Evolutionary conservation across 768 basidiomycete species (phyloP), one percentile per base, ranked within the genome.

Genomic region (Leccinum pellstonianum): DNA sequence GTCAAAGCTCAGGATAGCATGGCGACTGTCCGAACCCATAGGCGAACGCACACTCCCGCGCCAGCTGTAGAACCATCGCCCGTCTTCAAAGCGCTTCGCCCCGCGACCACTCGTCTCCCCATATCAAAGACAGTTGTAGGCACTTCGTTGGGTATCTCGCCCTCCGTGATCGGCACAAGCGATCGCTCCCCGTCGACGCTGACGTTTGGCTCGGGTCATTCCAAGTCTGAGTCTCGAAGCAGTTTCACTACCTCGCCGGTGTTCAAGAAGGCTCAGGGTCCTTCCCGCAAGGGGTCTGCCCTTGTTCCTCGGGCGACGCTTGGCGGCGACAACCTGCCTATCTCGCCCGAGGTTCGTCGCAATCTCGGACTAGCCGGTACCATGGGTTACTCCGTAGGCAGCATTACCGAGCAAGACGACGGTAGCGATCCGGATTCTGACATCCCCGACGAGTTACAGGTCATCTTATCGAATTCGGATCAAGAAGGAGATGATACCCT

Each of bases 391-490:
- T 84, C 83, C 0, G 77, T 82, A 52, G 77, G 77, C 4, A 80
- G 80, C 23, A 80, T 80, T 54, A 72, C 70, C 1, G 79, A 77
- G 56, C 75, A 75, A 15, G 80, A 79, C 8, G 81, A 87, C 43
- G 77, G 75, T 3, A 82, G 82, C 10, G 86, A 90, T 66, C 87
- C 83, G 0, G 86, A 91, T 69, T 88, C 86, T 2, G 90, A 93
- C 64, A 88, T 92, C n/a, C 90, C 91, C 1, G 83, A 88, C 46
- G 91, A 93, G 70, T 70, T 93, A 57, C 84, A 86, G 62, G 77
- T 78, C 23, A 84, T 93, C 51, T 70, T 93, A 25, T 77, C 77
- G 0, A 67, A 76, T 70, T 65, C 79, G 55, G 62, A 78, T 58
- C 71, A 73, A 19, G 75, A 74, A 33, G 70, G 69, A 7, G 78